A percentile compares a stretch with the other conserved stretches of the same genome.
Conservation (phyloP, 202 grass and related monocot genomes). For the Hordeum pubiflorum region DNA sequence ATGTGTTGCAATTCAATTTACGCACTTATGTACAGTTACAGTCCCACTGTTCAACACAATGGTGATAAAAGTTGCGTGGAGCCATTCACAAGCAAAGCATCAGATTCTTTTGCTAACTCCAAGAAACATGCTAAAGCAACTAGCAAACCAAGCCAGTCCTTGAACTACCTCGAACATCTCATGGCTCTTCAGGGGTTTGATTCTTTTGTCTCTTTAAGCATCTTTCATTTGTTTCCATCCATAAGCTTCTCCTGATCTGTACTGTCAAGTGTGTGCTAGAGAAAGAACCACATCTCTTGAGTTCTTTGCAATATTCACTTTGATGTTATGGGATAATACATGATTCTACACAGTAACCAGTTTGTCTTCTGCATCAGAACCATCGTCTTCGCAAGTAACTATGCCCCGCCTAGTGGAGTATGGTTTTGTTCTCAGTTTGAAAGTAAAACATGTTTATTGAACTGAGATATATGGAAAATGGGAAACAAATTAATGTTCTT, state of each 20-base stretch:
- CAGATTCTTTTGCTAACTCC: not conserved
- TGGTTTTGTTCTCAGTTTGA: not conserved
- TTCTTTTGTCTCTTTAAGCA: not conserved
- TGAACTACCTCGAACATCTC: not conserved
- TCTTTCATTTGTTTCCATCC: not conserved
- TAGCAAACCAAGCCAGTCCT: not conserved
- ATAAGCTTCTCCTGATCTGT: not conserved
- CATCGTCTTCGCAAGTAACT: not conserved
- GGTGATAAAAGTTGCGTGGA: not conserved
- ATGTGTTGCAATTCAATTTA: not conserved
- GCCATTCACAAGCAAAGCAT: not conserved
- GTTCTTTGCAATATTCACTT: not conserved
- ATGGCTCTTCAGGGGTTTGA: not conserved
- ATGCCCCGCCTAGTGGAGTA: not conserved
- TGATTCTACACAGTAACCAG: not conserved
- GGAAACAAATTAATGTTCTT: slow-evolving; percentile 18
- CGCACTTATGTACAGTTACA: not conserved
- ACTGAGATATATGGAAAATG: not conserved
- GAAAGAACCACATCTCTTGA: not conserved
- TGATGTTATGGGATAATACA: not conserved
- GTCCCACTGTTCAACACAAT: not conserved
- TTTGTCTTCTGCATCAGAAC: not conserved
- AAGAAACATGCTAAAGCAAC: not conserved
- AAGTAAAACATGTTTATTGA: not conserved
- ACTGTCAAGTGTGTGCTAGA: not conserved